These are phyloP conservation scores for Penicillium canescens DNA, from an alignment of 495 filamentous ascomycete species.

Conservation along the genomic window DNA sequence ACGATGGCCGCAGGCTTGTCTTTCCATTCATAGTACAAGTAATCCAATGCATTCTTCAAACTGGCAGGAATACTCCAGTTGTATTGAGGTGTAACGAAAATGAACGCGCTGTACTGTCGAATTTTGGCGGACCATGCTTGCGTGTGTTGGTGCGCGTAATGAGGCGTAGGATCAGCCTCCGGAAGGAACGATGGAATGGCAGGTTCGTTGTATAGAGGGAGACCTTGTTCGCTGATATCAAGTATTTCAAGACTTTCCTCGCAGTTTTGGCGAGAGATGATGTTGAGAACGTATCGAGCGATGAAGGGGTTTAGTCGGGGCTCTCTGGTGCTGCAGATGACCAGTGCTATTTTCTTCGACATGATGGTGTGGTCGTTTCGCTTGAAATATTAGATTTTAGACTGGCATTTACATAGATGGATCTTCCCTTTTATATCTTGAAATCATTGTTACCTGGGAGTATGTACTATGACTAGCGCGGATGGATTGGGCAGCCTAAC, in stretches of 20 bases:
- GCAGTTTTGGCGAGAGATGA: too few relatives aligned
- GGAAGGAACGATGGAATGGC: slow-evolving; percentile 50
- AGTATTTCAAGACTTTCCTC: slow-evolving; percentile 28
- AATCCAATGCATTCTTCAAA: slow-evolving; percentile 65
- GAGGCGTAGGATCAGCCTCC: slow-evolving; percentile 28
- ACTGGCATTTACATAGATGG: too few relatives aligned
- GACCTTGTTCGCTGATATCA: slow-evolving; percentile 51
- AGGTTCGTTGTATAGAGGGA: slow-evolving; percentile 58
- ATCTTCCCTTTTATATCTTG: too few relatives aligned
- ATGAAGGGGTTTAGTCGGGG: too few relatives aligned
- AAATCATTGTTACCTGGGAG: too few relatives aligned
- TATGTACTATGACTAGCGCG: too few relatives aligned
- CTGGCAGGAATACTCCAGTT: slow-evolving; percentile 56
- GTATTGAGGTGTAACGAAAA: slow-evolving; percentile 60
- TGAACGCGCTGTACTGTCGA: slow-evolving; percentile 47
- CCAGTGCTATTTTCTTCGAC: too few relatives aligned
- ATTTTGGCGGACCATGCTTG: slow-evolving; percentile 52
- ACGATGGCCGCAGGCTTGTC: slow-evolving; percentile 58
- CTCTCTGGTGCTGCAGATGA: too few relatives aligned
- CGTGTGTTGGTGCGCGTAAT: slow-evolving; percentile 49
- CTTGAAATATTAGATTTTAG: too few relatives aligned
- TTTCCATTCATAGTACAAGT: slow-evolving; percentile 59
- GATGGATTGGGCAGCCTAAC: too few relatives aligned
- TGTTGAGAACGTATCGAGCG: too few relatives aligned
- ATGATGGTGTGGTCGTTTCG: too few relatives aligned